These are phyloP conservation scores for Cladosporium phlei DNA, from an alignment of 2,329 filamentous ascomycete species.

Conservation along the genomic window DNA sequence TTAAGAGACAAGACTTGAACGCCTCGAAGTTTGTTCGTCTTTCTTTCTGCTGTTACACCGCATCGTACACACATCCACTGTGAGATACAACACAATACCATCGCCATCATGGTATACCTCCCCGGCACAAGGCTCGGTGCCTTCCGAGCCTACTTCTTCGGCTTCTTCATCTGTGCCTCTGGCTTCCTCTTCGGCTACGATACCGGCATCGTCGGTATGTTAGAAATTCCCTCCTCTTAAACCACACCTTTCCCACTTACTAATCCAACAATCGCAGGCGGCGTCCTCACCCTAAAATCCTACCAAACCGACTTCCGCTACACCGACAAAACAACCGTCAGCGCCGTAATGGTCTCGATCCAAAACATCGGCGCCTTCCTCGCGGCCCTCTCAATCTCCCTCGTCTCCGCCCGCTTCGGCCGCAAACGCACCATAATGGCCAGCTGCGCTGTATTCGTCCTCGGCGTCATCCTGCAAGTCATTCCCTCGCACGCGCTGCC, in stretches of 20 bases:
- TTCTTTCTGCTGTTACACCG: no score
- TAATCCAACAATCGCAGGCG: slow-evolving; percentile 33
- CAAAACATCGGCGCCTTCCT: slow-evolving; percentile 51
- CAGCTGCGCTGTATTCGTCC: slow-evolving; percentile 38
- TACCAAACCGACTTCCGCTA: slow-evolving; percentile 27
- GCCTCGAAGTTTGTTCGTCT: no score
- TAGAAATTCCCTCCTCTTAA: neutral
- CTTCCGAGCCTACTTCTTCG: slow-evolving; percentile 24
- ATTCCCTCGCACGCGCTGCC: slow-evolving; percentile 39
- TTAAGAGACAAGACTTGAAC: no score
- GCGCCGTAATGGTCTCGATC: slow-evolving; percentile 43
- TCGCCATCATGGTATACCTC: slow-evolving; percentile 20
- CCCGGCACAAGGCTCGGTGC: slow-evolving; percentile 21
- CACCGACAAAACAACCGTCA: slow-evolving; percentile 23
- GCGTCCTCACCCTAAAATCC: slow-evolving; percentile 26
- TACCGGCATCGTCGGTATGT: slow-evolving; percentile 35
- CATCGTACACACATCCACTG: no score
- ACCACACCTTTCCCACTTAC: slow-evolving; percentile 38
- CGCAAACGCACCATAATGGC: slow-evolving; percentile 41
- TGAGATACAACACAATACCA: no score
- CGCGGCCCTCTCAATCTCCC: slow-evolving; percentile 47
- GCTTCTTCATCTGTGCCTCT: slow-evolving; percentile 23
- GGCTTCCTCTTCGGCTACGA: slow-evolving; percentile 38
- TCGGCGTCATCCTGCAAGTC: slow-evolving; percentile 43
- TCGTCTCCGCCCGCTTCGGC: slow-evolving; percentile 44